Conservation (phyloP, 2,329 filamentous ascomycete genomes). For the Aspergillus costaricaensis region DNA sequence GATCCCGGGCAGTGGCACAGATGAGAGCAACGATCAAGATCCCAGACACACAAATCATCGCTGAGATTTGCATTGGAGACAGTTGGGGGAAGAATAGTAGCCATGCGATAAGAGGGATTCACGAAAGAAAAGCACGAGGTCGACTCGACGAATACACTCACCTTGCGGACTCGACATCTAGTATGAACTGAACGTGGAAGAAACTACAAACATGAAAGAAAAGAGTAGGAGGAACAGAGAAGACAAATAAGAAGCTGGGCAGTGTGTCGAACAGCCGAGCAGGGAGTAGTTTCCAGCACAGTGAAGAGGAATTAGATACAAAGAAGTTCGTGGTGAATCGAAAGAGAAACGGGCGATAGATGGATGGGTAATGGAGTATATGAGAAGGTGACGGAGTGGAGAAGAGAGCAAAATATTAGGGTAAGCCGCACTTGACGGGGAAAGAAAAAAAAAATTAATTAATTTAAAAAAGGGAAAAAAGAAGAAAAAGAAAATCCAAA, state of each 20-base stretch:
- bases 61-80: background rate
- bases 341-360: slow-evolving; percentile 7
- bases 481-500: slow-evolving; percentile 9
- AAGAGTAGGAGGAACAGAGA: background rate
- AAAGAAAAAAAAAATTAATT: background rate
- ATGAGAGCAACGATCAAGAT: background rate
- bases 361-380: slow-evolving; percentile 14
- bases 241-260: slow-evolving; percentile 7
- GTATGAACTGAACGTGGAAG: slow-evolving; percentile 4
- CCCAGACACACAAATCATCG: background rate
- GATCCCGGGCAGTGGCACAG: slow-evolving; percentile 2
- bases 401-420: background rate
- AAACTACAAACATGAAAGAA: background rate
- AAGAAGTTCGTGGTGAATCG: slow-evolving; percentile 7
- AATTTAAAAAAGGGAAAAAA: slow-evolving; percentile 7
- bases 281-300: background rate
- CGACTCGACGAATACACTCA: background rate
- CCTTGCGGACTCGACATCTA: slow-evolving; percentile 26
- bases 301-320: slow-evolving; percentile 7
- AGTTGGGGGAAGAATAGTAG: background rate
- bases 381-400: slow-evolving; percentile 11
- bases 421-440: slow-evolving; percentile 11
- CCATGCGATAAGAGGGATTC: background rate
- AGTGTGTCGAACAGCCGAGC: background rate
- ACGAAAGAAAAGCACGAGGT: background rate